phyloP scores from a whole-genome alignment of 2,329 filamentous ascomycete genomes.

The Nothopassalora personata region DNA sequence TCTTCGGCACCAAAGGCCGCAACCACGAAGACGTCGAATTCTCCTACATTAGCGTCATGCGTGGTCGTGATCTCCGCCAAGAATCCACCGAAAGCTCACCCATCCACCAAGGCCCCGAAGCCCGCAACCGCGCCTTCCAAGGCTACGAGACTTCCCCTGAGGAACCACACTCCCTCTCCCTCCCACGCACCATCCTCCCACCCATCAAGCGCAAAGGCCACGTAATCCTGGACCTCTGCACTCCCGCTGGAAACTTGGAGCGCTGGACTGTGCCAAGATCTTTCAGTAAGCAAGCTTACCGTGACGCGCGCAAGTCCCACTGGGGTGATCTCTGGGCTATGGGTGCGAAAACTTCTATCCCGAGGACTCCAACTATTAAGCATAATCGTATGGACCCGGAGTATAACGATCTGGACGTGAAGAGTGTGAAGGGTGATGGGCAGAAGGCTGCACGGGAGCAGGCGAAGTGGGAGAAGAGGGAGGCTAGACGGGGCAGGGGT shows the following conservation, averaged over 20 bases:
- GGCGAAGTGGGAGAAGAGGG: background rate
- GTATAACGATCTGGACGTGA: conserved; percentile 11
- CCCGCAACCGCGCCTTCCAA: conserved; percentile 62
- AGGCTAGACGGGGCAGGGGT: background rate
- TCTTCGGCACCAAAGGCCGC: conserved; percentile 62
- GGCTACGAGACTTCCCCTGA: conserved; percentile 56
- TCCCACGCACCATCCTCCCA: conserved; percentile 72
- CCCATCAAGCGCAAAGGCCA: conserved; percentile 86
- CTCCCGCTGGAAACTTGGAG: conserved; percentile 75
- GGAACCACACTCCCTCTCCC: conserved; percentile 51
- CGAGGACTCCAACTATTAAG: conserved; percentile 38
- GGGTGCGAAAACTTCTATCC: conserved; percentile 78
- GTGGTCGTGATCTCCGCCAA: conserved; percentile 59
- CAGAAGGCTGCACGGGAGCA: conserved; percentile 7
- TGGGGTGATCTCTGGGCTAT: conserved; percentile 97
- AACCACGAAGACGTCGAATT: conserved; percentile 91
- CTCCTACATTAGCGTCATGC: conserved; percentile 80
- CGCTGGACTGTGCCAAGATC: conserved; percentile 88
- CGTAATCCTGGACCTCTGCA: conserved; percentile 86
- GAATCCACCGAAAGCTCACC: background rate
- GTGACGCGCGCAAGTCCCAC: conserved; percentile 79
- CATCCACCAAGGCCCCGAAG: conserved; percentile 48
- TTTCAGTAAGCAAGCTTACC: conserved; percentile 76
- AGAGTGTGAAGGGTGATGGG: conserved; percentile 16
- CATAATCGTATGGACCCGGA: conserved; percentile 2